These are phyloP conservation scores for Phlyctochytrium arcticum DNA, from an alignment of 192 early-diverging fungal genomes.

Conservation along the genomic window DNA sequence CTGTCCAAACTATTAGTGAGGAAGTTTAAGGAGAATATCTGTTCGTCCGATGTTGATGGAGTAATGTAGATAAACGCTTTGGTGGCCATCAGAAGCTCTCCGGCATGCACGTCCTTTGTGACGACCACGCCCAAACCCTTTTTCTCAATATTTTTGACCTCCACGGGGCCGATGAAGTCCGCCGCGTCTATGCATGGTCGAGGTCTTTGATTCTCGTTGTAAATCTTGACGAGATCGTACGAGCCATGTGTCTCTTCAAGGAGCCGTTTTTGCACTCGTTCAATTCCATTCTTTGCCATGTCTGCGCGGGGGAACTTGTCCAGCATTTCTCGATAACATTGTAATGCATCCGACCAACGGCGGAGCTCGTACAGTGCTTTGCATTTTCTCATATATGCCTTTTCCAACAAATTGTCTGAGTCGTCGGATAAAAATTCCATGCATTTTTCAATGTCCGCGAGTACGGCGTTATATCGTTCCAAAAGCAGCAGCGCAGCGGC, in stretches of 20 bases:
- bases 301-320: background rate
- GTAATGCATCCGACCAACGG: background rate
- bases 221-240: background rate
- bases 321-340: background rate
- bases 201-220: background rate
- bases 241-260: background rate
- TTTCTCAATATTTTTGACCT: background rate
- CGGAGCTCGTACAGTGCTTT: background rate
- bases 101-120: background rate
- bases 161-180: slow-evolving; percentile 3
- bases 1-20: background rate
- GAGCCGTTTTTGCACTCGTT: background rate
- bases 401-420: background rate
- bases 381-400: background rate
- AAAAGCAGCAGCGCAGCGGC: background rate
- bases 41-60: background rate
- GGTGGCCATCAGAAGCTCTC: background rate
- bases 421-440: no score
- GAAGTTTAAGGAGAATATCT: background rate
- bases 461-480: background rate
- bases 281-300: background rate
- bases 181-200: background rate
- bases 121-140: background rate
- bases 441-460: background rate
- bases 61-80: background rate